Percentiles rank a stretch among this genome's conserved stretches.
Evolutionary conservation across 176 grass and related monocot genomes (phyloP).

Genomic region (Oryza australiensis): DNA sequence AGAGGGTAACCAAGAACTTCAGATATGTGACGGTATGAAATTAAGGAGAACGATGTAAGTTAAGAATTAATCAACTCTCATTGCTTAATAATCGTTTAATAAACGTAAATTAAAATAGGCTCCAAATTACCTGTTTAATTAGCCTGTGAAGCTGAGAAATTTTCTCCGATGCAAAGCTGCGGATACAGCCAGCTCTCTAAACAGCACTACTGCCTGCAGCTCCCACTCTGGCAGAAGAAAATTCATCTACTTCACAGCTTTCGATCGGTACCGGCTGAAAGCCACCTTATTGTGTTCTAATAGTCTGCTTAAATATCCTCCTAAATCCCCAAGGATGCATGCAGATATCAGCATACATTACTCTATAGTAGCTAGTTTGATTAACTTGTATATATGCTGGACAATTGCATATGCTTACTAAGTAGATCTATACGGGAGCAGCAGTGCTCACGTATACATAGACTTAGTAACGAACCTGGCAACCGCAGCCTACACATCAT

Average conservation of each 20-base stretch:
- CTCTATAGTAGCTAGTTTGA: conserved; percentile 1
- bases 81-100: conserved; percentile 19
- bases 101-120: conserved; percentile 9
- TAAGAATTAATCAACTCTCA: not conserved
- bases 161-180: conserved; percentile 63
- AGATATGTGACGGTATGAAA: not conserved
- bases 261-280: not conserved
- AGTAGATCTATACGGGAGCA: not conserved
- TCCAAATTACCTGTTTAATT: conserved; percentile 32
- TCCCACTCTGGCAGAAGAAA: conserved; percentile 55
- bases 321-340: not conserved
- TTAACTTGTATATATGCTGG: not conserved
- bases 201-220: not conserved
- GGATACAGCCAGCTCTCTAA: not conserved
- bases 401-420: not conserved
- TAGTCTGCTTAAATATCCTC: not conserved
- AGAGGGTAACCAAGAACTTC: not conserved
- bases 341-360: not conserved
- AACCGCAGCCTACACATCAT: not conserved
- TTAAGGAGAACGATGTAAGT: not conserved
- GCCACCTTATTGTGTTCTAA: conserved; percentile 30
- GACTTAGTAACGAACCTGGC: not conserved
- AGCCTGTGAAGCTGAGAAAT: conserved; percentile 83
- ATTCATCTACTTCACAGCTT: conserved; percentile 92
- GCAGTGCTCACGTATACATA: not conserved